These are phyloP conservation scores for Camellia sinensis DNA, from an alignment of 148 eudicot species.

Conservation along the genomic window DNA sequence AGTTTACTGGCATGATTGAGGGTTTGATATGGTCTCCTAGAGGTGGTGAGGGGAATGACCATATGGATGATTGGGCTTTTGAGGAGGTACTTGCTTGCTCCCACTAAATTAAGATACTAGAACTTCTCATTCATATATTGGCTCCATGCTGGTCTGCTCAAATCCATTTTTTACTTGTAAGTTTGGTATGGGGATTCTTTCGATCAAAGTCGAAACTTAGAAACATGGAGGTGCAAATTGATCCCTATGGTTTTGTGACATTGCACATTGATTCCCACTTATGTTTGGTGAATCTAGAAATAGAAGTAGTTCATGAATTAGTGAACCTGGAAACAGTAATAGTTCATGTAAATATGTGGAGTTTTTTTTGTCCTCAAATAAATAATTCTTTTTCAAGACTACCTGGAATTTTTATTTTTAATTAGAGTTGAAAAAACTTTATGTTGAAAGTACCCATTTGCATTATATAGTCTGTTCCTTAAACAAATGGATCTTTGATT, in stretches of 20 bases:
- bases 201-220: not conserved
- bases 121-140: not conserved
- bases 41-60: constrained; percentile 58
- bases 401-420: too few species aligned
- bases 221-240: not conserved
- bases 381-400: too few species aligned
- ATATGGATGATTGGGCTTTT: constrained; percentile 84
- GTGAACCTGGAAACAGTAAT: too few species aligned
- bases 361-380: too few species aligned
- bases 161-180: not conserved
- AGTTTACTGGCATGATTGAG: constrained; percentile 93
- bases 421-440: too few species aligned
- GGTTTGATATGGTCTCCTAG: constrained; percentile 98
- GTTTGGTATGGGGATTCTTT: not conserved
- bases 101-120: not conserved
- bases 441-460: not conserved
- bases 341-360: too few species aligned
- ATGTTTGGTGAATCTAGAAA: too few species aligned
- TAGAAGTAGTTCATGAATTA: too few species aligned
- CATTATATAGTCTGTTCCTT: not conserved
- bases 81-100: constrained; percentile 60
- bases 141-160: constrained; percentile 9
- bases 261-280: too few species aligned
- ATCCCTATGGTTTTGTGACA: too few species aligned
- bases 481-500: not conserved